Evolutionary conservation across 1,139 yeast genomes (phyloP).

Genomic region (Hansenula lynferdii): DNA sequence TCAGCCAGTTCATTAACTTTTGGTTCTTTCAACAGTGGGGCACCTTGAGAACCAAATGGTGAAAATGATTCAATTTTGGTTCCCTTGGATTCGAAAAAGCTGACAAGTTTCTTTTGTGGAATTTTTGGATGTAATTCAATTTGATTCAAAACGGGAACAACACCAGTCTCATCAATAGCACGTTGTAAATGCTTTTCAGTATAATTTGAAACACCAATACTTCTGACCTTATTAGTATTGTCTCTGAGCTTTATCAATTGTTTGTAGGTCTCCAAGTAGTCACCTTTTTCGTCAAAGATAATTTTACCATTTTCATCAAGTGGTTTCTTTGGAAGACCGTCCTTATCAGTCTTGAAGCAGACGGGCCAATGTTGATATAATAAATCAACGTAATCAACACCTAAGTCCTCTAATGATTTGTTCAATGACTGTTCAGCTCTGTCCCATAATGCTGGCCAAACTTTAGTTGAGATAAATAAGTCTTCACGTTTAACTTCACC

Average conservation of each 20-base stretch:
- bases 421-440: slow-evolving; percentile 30
- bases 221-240: slow-evolving; percentile 39
- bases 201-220: slow-evolving; percentile 62
- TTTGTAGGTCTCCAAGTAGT: background rate
- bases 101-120: slow-evolving; percentile 45
- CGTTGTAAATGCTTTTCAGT: slow-evolving; percentile 41
- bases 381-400: slow-evolving; percentile 53
- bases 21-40: slow-evolving; percentile 45
- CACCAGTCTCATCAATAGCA: slow-evolving; percentile 35
- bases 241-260: slow-evolving; percentile 25
- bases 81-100: slow-evolving; percentile 38
- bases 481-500: slow-evolving; percentile 51
- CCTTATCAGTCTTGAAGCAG: slow-evolving; percentile 20
- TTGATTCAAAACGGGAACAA: slow-evolving; percentile 50
- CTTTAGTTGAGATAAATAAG: slow-evolving; percentile 51
- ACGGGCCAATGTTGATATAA: slow-evolving; percentile 60
- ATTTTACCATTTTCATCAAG: slow-evolving; percentile 17
- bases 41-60: slow-evolving; percentile 53
- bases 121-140: slow-evolving; percentile 57
- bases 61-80: slow-evolving; percentile 53
- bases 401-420: slow-evolving; percentile 34
- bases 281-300: slow-evolving; percentile 37
- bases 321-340: slow-evolving; percentile 1
- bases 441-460: slow-evolving; percentile 43
- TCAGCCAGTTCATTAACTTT: slow-evolving; percentile 37